Percentiles rank a stretch among this genome's conserved stretches.
These are phyloP conservation scores for Camellia japonica DNA, from an alignment of 148 eudicot species.

Conservation along the genomic window DNA sequence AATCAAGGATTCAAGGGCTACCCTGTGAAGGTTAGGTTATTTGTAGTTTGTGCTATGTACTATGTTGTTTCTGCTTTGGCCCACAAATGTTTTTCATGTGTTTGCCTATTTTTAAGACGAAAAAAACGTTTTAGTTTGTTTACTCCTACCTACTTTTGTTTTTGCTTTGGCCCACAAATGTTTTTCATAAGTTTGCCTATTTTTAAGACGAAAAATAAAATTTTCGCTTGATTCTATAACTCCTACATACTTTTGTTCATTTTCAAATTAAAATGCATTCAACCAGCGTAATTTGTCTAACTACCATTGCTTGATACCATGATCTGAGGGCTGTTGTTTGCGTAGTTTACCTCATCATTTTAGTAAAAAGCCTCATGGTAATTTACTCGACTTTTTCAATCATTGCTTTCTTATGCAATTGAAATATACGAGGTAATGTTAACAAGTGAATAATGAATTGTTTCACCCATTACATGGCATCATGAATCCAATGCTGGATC, in stretches of 20 bases:
- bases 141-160: too few relatives aligned
- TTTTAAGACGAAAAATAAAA: too few relatives aligned
- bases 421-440: too few relatives aligned
- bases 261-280: background rate
- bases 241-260: background rate
- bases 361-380: background rate
- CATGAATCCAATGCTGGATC: background rate
- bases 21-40: background rate
- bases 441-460: background rate
- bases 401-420: too few relatives aligned
- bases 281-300: too few relatives aligned
- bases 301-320: background rate
- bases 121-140: background rate
- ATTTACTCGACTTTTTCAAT: too few relatives aligned
- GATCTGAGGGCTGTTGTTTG: background rate
- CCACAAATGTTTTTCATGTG: background rate
- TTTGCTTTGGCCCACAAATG: too few relatives aligned
- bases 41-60: background rate
- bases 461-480: background rate
- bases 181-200: too few relatives aligned
- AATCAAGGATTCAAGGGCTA: too few relatives aligned
- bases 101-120: background rate
- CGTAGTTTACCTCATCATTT: too few relatives aligned
- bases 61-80: background rate
- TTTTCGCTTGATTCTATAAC: background rate